Base-by-base conservation (phyloP, 2,329 filamentous ascomycete genomes). In the Tolypocladium capitatum region DNA sequence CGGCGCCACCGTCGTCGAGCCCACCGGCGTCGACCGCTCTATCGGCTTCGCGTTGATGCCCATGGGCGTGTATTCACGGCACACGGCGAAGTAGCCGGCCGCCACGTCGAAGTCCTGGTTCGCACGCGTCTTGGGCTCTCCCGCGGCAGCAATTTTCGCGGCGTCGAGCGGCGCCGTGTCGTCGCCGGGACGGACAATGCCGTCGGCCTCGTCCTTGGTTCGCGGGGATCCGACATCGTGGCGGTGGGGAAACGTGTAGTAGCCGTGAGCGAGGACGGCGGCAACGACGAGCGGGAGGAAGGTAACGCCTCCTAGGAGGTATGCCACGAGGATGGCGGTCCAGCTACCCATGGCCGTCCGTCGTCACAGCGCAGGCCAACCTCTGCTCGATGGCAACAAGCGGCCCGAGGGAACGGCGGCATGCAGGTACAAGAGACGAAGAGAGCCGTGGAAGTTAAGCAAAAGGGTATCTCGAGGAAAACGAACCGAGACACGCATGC, bases 11-110 rank as follows among this genome's bases (percentile, higher is more conserved):
- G 85, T 83, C 46, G 77, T 67, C 48, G 84, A 81, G 18, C 87
- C 88, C 13, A 86, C 78, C 6, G 89, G 87, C 0, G 86, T 91
- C 31, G 82, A 80, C 51, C 88, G 79, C 68, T 95, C 90, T 49
- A 91, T 89, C 6, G 90, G 89, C 67, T 91, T 94, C 51, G 88
- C 87, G 70, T 94, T 94, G 64, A 94, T 83, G 38, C 89, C 90
- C 61, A 89, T 88, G 38, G 90, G 87, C 1, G 87, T 86, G 67
- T 92, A 96, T 68, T 95, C 89, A 61, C 90, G 80, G 62, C 86
- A 94, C 16, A 96, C 88, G n/a, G 89, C 87, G 64, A 96, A 96
- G 68, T 94, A 96, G 18, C 89, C 90, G 9, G 89, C 86, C 2
- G 88, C 86, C 36, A 89, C 85, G 60, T 94, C 87, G 32, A 80